Evolutionary conservation across 2,329 filamentous ascomycete species (phyloP).

Genomic region (Talaromyces sp.): DNA sequence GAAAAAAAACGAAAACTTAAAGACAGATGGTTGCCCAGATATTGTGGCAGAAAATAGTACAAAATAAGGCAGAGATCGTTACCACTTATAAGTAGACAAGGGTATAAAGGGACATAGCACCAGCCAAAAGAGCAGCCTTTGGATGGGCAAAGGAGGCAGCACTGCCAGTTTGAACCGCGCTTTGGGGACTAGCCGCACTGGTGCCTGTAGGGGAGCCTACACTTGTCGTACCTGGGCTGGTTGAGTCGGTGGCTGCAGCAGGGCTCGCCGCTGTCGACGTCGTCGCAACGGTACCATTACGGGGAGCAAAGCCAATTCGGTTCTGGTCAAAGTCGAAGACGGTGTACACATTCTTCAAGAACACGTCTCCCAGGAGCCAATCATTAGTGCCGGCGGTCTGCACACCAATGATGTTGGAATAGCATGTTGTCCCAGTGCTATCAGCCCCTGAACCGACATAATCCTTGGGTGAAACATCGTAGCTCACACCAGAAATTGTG

Average conservation of each 20-base stretch:
- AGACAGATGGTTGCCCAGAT: not conserved
- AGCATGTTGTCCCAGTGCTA: slow-evolving; percentile 32
- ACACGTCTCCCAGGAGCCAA: slow-evolving; percentile 82
- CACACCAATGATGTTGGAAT: slow-evolving; percentile 70
- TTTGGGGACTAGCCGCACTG: not conserved
- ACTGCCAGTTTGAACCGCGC: not conserved
- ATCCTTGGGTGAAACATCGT: slow-evolving; percentile 63
- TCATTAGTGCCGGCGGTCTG: slow-evolving; percentile 56
- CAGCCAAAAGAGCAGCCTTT: not conserved
- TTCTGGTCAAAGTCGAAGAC: slow-evolving; percentile 70
- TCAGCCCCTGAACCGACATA: slow-evolving; percentile 52
- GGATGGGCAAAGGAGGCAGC: not conserved
- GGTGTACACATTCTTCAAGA: slow-evolving; percentile 83
- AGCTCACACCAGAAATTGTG: slow-evolving; percentile 62
- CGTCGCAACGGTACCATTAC: slow-evolving; percentile 3
- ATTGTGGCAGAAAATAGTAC: not conserved
- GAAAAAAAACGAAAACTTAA: not conserved
- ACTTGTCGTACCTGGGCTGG: not conserved
- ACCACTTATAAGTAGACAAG: not conserved
- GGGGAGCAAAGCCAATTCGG: slow-evolving; percentile 31
- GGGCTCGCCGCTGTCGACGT: not conserved
- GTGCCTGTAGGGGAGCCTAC: not conserved
- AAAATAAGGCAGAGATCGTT: not conserved
- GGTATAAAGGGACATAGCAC: not conserved
- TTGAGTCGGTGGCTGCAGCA: not conserved